Evolutionary conservation across 2,329 filamentous ascomycete species (phyloP).

Genomic region (Pleoardoris graminearum): DNA sequence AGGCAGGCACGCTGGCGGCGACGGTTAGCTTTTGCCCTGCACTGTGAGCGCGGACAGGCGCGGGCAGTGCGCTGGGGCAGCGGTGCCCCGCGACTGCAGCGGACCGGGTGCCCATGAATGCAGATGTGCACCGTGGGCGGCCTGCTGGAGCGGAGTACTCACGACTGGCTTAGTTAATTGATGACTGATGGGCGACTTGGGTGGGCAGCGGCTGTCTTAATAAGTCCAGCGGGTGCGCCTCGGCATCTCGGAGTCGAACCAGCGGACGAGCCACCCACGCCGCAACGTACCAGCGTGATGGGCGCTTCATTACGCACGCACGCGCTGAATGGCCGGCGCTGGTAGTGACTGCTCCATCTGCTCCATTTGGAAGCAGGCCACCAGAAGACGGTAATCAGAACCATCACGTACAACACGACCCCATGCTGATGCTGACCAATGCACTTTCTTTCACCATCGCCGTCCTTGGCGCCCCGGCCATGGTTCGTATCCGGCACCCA

Average conservation of each 20-base stretch:
- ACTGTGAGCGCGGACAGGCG: not conserved
- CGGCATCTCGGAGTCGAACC: too few species aligned
- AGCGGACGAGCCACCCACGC: not conserved
- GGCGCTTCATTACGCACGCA: not conserved
- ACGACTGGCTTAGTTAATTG: slow-evolving; percentile 20
- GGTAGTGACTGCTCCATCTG: not conserved
- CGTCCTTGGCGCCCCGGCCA: slow-evolving; percentile 10
- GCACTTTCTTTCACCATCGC: slow-evolving; percentile 3
- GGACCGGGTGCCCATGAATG: not conserved
- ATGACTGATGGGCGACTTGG: slow-evolving; percentile 17
- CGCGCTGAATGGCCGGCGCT: not conserved
- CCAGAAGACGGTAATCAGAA: not conserved
- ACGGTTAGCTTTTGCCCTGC: slow-evolving; percentile 16
- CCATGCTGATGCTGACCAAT: slow-evolving; percentile 20
- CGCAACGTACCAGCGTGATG: not conserved
- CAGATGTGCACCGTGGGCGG: not conserved
- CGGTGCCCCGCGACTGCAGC: slow-evolving; percentile 6
- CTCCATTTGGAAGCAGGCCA: not conserved
- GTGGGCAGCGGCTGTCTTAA: slow-evolving; percentile 7
- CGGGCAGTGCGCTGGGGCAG: slow-evolving; percentile 5
- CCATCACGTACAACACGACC: slow-evolving; percentile 8
- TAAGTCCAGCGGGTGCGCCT: not conserved
- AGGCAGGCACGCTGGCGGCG: slow-evolving; percentile 7
- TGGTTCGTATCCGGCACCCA: not conserved
- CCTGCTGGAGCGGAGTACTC: slow-evolving; percentile 12